Conservation (phyloP, 75 land plant genomes). For the Sequoiadendron giganteum region DNA sequence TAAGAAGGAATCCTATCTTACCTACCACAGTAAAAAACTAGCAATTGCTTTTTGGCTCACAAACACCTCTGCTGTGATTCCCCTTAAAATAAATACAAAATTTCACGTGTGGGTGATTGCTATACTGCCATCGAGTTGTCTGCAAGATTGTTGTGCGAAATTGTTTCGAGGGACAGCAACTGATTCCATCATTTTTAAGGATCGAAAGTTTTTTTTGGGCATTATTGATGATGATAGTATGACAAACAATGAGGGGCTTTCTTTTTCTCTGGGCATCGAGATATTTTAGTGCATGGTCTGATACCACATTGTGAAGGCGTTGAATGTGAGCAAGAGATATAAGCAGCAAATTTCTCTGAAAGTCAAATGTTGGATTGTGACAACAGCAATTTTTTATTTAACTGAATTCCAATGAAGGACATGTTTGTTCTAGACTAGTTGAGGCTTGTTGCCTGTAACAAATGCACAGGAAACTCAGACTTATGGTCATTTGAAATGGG, state of each 20-base stretch:
- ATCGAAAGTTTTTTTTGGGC: not conserved
- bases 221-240: not conserved
- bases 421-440: not conserved
- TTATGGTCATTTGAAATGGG: too few species aligned
- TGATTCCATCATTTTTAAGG: not conserved
- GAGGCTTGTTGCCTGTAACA: not conserved
- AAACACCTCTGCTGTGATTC: too few species aligned
- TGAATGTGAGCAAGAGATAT: not conserved
- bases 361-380: not conserved
- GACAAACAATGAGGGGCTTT: not conserved
- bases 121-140: too few species aligned
- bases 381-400: not conserved
- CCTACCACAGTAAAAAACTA: slow-evolving; percentile 4
- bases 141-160: too few species aligned
- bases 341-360: not conserved
- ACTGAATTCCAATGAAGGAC: not conserved
- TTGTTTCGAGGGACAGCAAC: too few species aligned
- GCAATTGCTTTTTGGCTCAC: not conserved
- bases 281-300: not conserved
- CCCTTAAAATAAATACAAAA: too few species aligned
- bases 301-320: not conserved
- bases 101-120: too few species aligned
- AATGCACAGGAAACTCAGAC: too few species aligned
- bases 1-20: not conserved
- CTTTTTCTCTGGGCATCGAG: not conserved